Percentiles rank a stretch among this genome's conserved stretches.
Evolutionary conservation across 108 stramenopile genomes (phyloP).

Genomic region (Skeletonema menzelii): DNA sequence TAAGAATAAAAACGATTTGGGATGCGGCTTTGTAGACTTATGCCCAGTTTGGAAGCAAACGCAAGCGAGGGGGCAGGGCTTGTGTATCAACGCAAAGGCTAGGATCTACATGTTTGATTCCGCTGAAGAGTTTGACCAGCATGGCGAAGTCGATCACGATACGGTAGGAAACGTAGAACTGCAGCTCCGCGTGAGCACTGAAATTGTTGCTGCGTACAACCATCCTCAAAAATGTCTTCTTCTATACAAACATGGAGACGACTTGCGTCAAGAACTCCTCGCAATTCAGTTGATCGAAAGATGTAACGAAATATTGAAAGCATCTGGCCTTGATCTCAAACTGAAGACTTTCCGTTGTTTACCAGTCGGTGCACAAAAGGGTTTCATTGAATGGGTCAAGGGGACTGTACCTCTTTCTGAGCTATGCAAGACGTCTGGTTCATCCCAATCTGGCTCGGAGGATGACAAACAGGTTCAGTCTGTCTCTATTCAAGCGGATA

Average conservation of each 20-base stretch:
- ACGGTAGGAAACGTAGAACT: slow-evolving; percentile 47
- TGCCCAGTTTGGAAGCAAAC: slow-evolving; percentile 49
- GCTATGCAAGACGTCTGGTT: slow-evolving; percentile 64
- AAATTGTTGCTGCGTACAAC: slow-evolving; percentile 38
- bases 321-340: slow-evolving; percentile 84
- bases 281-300: slow-evolving; percentile 79
- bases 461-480: slow-evolving; percentile 17
- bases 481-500: slow-evolving; percentile 1
- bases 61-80: not conserved
- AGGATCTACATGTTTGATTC: slow-evolving; percentile 32
- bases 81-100: slow-evolving; percentile 8
- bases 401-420: slow-evolving; percentile 84
- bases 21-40: slow-evolving; percentile 73
- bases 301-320: slow-evolving; percentile 70
- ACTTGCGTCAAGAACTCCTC: slow-evolving; percentile 85
- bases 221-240: slow-evolving; percentile 60
- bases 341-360: slow-evolving; percentile 77
- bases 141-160: slow-evolving; percentile 46
- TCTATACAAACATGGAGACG: slow-evolving; percentile 89
- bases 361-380: slow-evolving; percentile 71
- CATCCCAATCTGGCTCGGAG: slow-evolving; percentile 44
- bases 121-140: slow-evolving; percentile 66
- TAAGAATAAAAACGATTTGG: slow-evolving; percentile 41
- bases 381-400: slow-evolving; percentile 88
- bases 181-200: slow-evolving; percentile 53